These are phyloP conservation scores for Monotropa hypopitys DNA, from an alignment of 179 eudicot species.

Conservation along the genomic window DNA sequence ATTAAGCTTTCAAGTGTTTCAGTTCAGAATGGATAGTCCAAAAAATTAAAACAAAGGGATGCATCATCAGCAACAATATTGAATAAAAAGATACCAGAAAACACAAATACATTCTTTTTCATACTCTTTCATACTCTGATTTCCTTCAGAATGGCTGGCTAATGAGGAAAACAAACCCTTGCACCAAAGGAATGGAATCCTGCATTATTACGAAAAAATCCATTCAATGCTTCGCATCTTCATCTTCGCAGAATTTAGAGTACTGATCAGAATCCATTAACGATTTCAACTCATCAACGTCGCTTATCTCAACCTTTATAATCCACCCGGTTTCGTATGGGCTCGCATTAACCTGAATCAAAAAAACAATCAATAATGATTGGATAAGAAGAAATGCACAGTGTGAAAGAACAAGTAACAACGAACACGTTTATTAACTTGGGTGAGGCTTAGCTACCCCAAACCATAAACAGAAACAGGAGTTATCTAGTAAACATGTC, in stretches of 20 bases:
- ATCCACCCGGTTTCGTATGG: conserved; percentile 90
- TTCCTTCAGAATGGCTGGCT: neutral
- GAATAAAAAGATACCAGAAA: neutral
- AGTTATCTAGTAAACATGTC: neutral
- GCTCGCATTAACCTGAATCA: conserved; percentile 43
- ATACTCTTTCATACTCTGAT: neutral
- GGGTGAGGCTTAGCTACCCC: neutral
- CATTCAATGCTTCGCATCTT: conserved; percentile 56
- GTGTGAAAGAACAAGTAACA: neutral
- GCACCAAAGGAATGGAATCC: neutral
- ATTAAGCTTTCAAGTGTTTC: too few species aligned
- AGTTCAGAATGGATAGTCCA: neutral
- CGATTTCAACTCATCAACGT: conserved; percentile 33
- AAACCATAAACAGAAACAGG: neutral
- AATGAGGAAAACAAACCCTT: neutral
- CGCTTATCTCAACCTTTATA: conserved; percentile 65
- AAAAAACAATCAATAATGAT: neutral
- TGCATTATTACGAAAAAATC: neutral
- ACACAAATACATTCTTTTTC: neutral
- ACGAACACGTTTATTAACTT: neutral
- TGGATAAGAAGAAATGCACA: neutral
- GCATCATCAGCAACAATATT: neutral
- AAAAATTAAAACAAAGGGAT: neutral
- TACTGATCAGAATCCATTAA: conserved; percentile 69
- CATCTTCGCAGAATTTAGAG: conserved; percentile 84